A percentile compares a stretch with the other conserved stretches of the same genome.
Conservation (phyloP, 768 basidiomycete genomes). For the Suillus ampliporus region DNA sequence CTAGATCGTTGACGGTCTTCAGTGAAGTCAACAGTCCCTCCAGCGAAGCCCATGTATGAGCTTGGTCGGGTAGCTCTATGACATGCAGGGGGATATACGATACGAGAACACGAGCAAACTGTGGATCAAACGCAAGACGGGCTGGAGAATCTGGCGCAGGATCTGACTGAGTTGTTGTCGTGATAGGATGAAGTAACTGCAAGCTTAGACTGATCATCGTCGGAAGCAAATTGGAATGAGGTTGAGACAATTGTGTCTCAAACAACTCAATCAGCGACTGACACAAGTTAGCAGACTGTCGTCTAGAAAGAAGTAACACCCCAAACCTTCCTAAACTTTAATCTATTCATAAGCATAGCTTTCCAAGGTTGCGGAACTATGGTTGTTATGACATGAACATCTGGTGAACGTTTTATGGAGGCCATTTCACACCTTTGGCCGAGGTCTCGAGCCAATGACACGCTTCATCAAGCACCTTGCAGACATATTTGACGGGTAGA, state of each 20-base stretch:
- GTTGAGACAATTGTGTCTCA: conserved; percentile 9
- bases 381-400: background rate
- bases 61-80: conserved; percentile 53
- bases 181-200: conserved; percentile 35
- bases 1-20: conserved; percentile 55
- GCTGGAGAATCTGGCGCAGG: conserved; percentile 53
- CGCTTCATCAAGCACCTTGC: conserved; percentile 64
- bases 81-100: conserved; percentile 73
- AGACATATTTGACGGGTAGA: conserved; percentile 56
- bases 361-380: conserved; percentile 8
- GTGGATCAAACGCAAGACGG: conserved; percentile 64
- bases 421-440: conserved; percentile 42
- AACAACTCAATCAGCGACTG: conserved; percentile 7
- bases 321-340: conserved; percentile 8
- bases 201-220: conserved; percentile 5
- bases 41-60: conserved; percentile 58
- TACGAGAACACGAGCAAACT: conserved; percentile 67
- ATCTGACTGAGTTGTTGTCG: conserved; percentile 41
- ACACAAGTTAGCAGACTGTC: background rate
- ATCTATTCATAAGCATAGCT: conserved; percentile 1
- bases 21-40: conserved; percentile 58
- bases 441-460: conserved; percentile 60
- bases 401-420: background rate
- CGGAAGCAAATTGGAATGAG: conserved; percentile 3
- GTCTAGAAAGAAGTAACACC: background rate